A percentile compares a stretch with the other conserved stretches of the same genome.
phyloP scores from a whole-genome alignment of 345 rosid genomes.

The Abelmoschus esculentus region DNA sequence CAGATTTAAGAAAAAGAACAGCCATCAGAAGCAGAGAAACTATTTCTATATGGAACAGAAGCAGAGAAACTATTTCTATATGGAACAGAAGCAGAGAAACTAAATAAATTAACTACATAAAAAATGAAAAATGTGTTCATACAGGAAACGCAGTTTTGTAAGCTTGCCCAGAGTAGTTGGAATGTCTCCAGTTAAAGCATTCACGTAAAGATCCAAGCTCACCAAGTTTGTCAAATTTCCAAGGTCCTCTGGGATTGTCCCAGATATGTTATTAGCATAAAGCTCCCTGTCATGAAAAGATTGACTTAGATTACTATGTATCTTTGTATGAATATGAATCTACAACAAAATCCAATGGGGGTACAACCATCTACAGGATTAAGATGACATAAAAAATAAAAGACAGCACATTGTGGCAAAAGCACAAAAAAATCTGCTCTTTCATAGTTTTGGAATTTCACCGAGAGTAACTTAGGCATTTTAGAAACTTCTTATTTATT shows the following conservation, averaged over 20 bases:
- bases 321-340: background rate
- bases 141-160: conserved; percentile 61
- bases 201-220: conserved; percentile 94
- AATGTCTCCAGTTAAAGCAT: conserved; percentile 46
- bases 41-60: too few species aligned
- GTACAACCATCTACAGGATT: background rate
- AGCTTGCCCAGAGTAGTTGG: conserved; percentile 57
- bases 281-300: conserved; percentile 60
- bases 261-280: conserved; percentile 61
- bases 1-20: too few species aligned
- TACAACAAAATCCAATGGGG: background rate
- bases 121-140: conserved; percentile 23
- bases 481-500: background rate
- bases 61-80: background rate
- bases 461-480: background rate
- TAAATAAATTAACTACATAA: background rate
- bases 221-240: conserved; percentile 74
- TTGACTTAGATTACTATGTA: background rate
- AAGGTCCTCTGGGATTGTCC: conserved; percentile 65
- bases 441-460: background rate
- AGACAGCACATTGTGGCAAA: background rate
- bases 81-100: background rate
- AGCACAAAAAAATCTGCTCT: background rate
- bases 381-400: conserved; percentile 1
- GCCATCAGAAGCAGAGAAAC: background rate